phyloP scores from a whole-genome alignment of 768 basidiomycete species.

The Lanmaoa pseudosensibilis region DNA sequence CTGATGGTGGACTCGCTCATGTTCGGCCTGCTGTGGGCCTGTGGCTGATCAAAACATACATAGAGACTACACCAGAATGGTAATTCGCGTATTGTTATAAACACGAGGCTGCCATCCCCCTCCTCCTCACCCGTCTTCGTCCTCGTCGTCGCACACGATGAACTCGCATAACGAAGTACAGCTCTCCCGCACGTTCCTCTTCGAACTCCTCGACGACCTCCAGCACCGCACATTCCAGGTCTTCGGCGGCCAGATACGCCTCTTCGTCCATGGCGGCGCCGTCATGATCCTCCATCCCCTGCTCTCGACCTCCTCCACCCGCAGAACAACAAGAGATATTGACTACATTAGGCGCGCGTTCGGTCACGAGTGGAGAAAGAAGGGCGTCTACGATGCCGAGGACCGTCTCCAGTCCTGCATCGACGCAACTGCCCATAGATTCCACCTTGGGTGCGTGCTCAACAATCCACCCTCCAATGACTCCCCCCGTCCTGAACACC shows the following conservation, averaged over 20 bases:
- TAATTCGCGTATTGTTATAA: neutral
- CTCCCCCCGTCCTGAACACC: neutral
- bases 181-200: slow-evolving; percentile 37
- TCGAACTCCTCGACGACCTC: slow-evolving; percentile 49
- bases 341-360: slow-evolving; percentile 69
- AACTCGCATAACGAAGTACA: slow-evolving; percentile 37
- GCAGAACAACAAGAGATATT: slow-evolving; percentile 61
- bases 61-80: neutral
- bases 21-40: neutral
- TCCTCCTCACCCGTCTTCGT: neutral
- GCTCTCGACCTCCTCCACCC: slow-evolving; percentile 38
- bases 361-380: slow-evolving; percentile 48
- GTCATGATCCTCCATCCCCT: slow-evolving; percentile 67
- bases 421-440: slow-evolving; percentile 47
- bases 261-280: slow-evolving; percentile 72
- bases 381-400: slow-evolving; percentile 52
- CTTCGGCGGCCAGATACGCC: slow-evolving; percentile 54
- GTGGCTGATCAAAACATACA: slow-evolving; percentile 2
- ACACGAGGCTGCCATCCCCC: slow-evolving; percentile 2
- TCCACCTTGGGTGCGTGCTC: slow-evolving; percentile 46
- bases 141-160: slow-evolving; percentile 16
- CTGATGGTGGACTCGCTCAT: slow-evolving; percentile 33
- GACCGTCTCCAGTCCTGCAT: slow-evolving; percentile 59
- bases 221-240: slow-evolving; percentile 45
- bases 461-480: neutral